Conservation (phyloP, 2,329 filamentous ascomycete genomes). For the Aspergillus melleus region DNA sequence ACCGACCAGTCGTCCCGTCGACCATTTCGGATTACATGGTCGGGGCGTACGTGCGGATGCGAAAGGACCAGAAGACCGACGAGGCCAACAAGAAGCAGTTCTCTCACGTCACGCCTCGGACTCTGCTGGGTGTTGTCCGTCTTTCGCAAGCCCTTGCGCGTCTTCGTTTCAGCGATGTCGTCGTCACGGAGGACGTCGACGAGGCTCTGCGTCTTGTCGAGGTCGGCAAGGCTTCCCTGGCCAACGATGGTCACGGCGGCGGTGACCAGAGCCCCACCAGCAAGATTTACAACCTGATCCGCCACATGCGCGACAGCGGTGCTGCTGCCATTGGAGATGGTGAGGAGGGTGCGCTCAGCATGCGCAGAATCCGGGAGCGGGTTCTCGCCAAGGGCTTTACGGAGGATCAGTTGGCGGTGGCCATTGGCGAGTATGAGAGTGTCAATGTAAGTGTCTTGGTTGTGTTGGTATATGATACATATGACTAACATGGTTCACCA, state of each 20-base stretch:
- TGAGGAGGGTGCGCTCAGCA: constrained; percentile 71
- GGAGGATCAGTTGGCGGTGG: constrained; percentile 82
- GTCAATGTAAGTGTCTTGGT: constrained; percentile 72
- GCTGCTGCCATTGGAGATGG: constrained; percentile 77
- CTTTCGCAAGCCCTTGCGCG: constrained; percentile 91
- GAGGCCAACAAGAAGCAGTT: constrained; percentile 92
- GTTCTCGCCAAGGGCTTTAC: constrained; percentile 97
- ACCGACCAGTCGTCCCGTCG: constrained; percentile 81
- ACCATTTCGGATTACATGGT: constrained; percentile 93
- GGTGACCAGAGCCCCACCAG: constrained; percentile 77
- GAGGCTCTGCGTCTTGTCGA: constrained; percentile 89
- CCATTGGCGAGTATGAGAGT: constrained; percentile 84
- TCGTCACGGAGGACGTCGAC: constrained; percentile 90
- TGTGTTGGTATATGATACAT: background rate
- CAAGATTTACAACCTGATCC: constrained; percentile 93
- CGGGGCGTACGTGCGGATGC: constrained; percentile 92
- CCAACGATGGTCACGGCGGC: constrained; percentile 65
- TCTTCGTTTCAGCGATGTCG: constrained; percentile 80
- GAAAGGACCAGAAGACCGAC: constrained; percentile 86
- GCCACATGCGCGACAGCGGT: constrained; percentile 80
- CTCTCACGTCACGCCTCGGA: constrained; percentile 90
- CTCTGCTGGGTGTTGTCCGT: constrained; percentile 87
- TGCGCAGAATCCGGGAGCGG: constrained; percentile 84
- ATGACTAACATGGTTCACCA: constrained; percentile 39
- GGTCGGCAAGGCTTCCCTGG: constrained; percentile 87